Evolutionary conservation across 495 filamentous ascomycete genomes (phyloP).

Genomic region (Oleoguttula mirabilis): DNA sequence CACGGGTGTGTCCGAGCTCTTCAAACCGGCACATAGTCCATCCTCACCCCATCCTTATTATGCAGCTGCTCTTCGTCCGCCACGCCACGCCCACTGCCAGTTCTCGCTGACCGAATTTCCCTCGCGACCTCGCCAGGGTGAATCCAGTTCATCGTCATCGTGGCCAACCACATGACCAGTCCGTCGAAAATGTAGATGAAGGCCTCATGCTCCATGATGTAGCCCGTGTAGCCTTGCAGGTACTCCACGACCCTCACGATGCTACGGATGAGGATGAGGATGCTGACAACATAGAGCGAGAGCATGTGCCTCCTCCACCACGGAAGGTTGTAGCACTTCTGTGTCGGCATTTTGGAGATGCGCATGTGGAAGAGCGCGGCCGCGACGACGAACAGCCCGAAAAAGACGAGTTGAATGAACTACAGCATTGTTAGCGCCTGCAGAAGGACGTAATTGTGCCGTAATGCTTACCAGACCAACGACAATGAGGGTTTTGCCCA

Average conservation of each 20-base stretch:
- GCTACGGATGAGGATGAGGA: conserved; percentile 32
- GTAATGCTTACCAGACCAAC: no score
- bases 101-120: no score
- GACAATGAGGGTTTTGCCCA: no score
- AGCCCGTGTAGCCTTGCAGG: conserved; percentile 17
- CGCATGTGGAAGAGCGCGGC: conserved; percentile 15
- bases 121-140: conserved; percentile 13
- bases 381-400: conserved; percentile 19
- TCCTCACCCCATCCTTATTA: no score
- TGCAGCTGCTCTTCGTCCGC: no score
- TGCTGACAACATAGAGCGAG: conserved; percentile 31
- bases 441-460: no score
- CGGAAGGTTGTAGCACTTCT: conserved; percentile 6
- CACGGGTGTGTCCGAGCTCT: no score
- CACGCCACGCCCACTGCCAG: no score
- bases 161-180: conserved; percentile 7
- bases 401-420: conserved; percentile 19
- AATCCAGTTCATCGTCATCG: conserved; percentile 9
- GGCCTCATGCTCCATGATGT: conserved; percentile 17
- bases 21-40: no score
- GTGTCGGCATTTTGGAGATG: conserved; percentile 7
- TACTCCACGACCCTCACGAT: conserved; percentile 36
- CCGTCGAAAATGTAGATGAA: conserved; percentile 20
- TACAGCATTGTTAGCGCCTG: no score
- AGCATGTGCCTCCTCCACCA: conserved; percentile 30